Evolutionary conservation across 2,329 filamentous ascomycete genomes (phyloP).

Genomic region (Cytospora schulzeri): DNA sequence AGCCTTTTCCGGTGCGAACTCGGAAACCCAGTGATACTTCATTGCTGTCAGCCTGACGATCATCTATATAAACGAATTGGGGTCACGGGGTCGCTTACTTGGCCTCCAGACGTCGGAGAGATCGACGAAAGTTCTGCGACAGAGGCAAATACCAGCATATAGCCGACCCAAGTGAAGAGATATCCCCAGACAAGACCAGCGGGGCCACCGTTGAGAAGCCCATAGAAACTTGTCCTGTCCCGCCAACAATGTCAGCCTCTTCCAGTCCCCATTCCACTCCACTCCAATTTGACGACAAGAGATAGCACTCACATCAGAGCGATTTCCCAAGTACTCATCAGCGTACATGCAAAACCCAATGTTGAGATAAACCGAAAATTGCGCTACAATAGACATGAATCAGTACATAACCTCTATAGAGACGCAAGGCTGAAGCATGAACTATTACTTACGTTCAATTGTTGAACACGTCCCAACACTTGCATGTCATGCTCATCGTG

Average conservation of each 20-base stretch:
- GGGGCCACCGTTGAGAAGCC: constrained; percentile 52
- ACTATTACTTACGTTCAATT: constrained; percentile 31
- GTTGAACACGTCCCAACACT: constrained; percentile 36
- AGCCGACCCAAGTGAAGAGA: constrained; percentile 50
- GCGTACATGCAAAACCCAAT: constrained; percentile 53
- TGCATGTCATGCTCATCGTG: constrained; percentile 39
- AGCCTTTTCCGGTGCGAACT: constrained; percentile 49
- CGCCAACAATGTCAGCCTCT: neutral
- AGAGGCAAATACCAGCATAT: constrained; percentile 45
- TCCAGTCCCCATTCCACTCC: too few relatives aligned
- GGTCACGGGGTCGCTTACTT: neutral
- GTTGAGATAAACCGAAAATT: constrained; percentile 55
- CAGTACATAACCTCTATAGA: neutral
- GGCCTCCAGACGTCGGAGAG: constrained; percentile 24
- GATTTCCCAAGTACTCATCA: constrained; percentile 58
- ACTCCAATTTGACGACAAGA: neutral
- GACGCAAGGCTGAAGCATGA: neutral
- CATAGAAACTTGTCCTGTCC: constrained; percentile 39
- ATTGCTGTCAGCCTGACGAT: constrained; percentile 49
- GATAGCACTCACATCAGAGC: constrained; percentile 39
- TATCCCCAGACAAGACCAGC: constrained; percentile 57
- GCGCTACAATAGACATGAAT: constrained; percentile 36
- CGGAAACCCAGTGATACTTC: constrained; percentile 63
- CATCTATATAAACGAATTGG: neutral
- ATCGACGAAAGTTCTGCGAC: constrained; percentile 48